Evolutionary conservation across 495 filamentous ascomycete species (phyloP), one percentile per base, ranked within the genome.

Genomic region (Lichenothelia convexa): DNA sequence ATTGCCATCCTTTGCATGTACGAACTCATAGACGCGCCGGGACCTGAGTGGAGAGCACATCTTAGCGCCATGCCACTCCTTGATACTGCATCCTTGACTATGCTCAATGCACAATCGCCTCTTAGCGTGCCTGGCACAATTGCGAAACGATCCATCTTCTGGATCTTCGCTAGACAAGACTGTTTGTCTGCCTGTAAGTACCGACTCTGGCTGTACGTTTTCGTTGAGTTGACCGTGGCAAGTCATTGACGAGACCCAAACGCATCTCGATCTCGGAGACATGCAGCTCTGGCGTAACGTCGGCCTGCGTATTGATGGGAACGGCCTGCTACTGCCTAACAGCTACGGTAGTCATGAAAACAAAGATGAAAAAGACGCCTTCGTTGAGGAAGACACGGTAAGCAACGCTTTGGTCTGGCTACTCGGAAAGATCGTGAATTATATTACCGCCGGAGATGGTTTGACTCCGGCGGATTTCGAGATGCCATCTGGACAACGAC

Each of bases 101-200:
- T 50, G 9, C 32, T 32, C 13, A 32, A 27, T 9, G 18, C 41
- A n/a, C 19, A 35, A 49, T 39, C 44, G 2, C 42, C 44, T 18
- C 41, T 45, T 13, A 36, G 47, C 7, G 49, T 51, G 4, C 69
- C n/a, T n/a, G n/a, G n/a, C n/a, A n/a, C 66, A 1, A 68, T 65
- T 45, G 69, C 69, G 4, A 59, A 71, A 3, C 62, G 50, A 45
- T 71, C 71, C 4, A 71, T 65, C 1, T 75, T 75, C 46, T 75
- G 71, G 71, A 74, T 73, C 42, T 73, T 74, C 48, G 73, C 71
- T 15, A 57, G 71, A 26, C 71, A 75, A 46, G 71, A 75, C 45
- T 70, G 73, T 52, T 55, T 78, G 5, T 64, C 69, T 48, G 70
- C 71, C 21, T 73, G 68, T 72, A 56, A 62, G 67, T 62, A n/a